Evolutionary conservation across 805 yeast genomes (phyloP), one percentile per base, ranked within the genome.

Genomic region (Myxozyma lipomycoides): DNA sequence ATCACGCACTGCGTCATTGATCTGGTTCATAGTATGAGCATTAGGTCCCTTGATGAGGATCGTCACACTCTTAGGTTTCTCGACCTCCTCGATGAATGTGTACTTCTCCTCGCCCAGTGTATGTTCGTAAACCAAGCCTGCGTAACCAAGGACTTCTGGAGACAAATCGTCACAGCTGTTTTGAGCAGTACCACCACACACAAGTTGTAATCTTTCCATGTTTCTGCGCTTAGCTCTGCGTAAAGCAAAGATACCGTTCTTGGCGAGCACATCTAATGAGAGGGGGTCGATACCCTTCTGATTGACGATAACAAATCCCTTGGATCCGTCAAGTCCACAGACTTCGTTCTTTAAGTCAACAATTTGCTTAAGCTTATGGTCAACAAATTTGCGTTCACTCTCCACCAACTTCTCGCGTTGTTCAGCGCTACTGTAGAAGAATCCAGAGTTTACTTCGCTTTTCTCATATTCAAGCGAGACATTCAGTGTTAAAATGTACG

Each of bases 251-350:
- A 93, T 93, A 62, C 85, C 86, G 70, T 93, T 84, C 67, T 87
- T 88, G 40, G 98, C 98, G 58, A 93, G 76, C 3, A 91, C 83
- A 67, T 93, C 98, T 57, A 93, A 74, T 5, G 97, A 89, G 93
- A 93, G 85, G 58, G 98, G 98, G 67, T 93, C 98, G 60, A 93
- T 93, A 63, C 98, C 98, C 76, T 93, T 93, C 72, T 93, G 98
- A 72, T 93, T 93, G 68, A 93, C 86, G 50, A 93, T 86, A 51
- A 93, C 98, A 70, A 93, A 93, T 1, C 91, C 87, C 63, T 82
- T 76, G 58, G 80, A 74, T 6, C 81, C 73, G 63, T 82, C 84
- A 58, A 81, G 73, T 19, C 84, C 88, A 69, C 96, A 89, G 45
- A 93, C 96, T 67, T 83, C 83, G 66, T 93, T 88, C 71, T 93